These are phyloP conservation scores for Cynara cardunculus DNA, from an alignment of 129 eudicot genomes.

Conservation along the genomic window DNA sequence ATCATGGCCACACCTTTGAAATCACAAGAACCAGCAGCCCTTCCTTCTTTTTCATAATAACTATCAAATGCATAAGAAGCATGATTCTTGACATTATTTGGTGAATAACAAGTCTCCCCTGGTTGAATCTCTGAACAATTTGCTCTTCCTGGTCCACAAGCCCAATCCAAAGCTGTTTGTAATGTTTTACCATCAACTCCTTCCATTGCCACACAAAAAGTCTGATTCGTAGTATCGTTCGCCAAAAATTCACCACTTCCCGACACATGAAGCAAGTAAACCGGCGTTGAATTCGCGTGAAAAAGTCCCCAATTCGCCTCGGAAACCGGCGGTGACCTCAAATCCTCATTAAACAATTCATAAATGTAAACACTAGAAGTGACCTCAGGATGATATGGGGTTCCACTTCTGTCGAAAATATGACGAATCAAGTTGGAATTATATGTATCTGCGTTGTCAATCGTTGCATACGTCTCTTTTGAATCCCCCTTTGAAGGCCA, in stretches of 20 bases:
- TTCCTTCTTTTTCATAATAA: conserved; percentile 86
- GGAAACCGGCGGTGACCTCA: conserved; percentile 82
- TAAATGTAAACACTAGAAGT: conserved; percentile 83
- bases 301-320: conserved; percentile 97
- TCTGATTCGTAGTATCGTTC: conserved; percentile 85
- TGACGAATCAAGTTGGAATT: conserved; percentile 87
- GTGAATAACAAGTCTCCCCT: conserved; percentile 83
- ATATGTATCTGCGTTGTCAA: conserved; percentile 82
- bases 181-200: conserved; percentile 68
- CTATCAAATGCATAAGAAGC: conserved; percentile 98
- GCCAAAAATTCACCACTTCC: conserved; percentile 95
- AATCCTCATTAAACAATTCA: conserved; percentile 90
- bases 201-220: conserved; percentile 79
- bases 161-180: conserved; percentile 98
- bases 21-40: conserved; percentile 74
- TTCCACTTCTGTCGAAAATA: conserved; percentile 70
- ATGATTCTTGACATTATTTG: conserved; percentile 77
- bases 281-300: conserved; percentile 80
- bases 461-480: conserved; percentile 91
- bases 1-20: conserved; percentile 91
- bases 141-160: conserved; percentile 98
- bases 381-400: conserved; percentile 76
- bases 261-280: conserved; percentile 83
- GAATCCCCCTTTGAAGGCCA: conserved; percentile 98
- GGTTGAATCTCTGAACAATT: conserved; percentile 97